Conservation (phyloP, 768 basidiomycete genomes). For the Pholiota microspora region DNA sequence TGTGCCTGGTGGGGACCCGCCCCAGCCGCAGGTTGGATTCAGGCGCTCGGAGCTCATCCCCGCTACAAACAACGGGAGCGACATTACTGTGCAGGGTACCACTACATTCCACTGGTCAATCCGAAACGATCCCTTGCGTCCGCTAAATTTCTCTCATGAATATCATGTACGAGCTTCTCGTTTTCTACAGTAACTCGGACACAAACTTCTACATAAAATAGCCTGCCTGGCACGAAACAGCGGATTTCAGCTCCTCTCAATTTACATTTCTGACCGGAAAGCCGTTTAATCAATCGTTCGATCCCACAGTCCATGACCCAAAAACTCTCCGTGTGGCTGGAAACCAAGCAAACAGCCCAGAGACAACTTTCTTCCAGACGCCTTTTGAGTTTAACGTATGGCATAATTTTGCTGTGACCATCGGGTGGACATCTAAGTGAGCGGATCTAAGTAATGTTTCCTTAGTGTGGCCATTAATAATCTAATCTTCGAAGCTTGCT, state of each 20-base stretch:
- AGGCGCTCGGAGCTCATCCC: constrained; percentile 15
- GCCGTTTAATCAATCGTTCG: constrained; percentile 14
- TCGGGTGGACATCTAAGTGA: constrained; percentile 14
- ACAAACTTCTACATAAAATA: neutral
- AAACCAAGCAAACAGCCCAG: constrained; percentile 11
- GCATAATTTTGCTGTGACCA: constrained; percentile 17
- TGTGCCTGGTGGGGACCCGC: constrained; percentile 12
- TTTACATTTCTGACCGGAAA: constrained; percentile 14
- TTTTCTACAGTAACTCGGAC: neutral
- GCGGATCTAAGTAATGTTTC: too few species aligned
- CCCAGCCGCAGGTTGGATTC: constrained; percentile 16
- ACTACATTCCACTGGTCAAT: constrained; percentile 17
- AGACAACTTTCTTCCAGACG: constrained; percentile 15
- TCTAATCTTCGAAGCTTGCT: constrained; percentile 2
- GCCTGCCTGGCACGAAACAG: constrained; percentile 17
- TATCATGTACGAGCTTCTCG: constrained; percentile 10
- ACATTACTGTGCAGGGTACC: constrained; percentile 13
- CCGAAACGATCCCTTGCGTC: constrained; percentile 8
- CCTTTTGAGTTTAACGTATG: constrained; percentile 15
- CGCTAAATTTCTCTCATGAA: constrained; percentile 16
- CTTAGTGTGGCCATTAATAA: neutral
- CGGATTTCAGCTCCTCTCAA: constrained; percentile 15
- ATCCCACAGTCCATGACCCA: constrained; percentile 12
- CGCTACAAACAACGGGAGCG: constrained; percentile 14
- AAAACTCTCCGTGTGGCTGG: constrained; percentile 14